These are phyloP conservation scores for Neocucurbitaria cava DNA, from an alignment of 2,329 filamentous ascomycete genomes.

Conservation along the genomic window DNA sequence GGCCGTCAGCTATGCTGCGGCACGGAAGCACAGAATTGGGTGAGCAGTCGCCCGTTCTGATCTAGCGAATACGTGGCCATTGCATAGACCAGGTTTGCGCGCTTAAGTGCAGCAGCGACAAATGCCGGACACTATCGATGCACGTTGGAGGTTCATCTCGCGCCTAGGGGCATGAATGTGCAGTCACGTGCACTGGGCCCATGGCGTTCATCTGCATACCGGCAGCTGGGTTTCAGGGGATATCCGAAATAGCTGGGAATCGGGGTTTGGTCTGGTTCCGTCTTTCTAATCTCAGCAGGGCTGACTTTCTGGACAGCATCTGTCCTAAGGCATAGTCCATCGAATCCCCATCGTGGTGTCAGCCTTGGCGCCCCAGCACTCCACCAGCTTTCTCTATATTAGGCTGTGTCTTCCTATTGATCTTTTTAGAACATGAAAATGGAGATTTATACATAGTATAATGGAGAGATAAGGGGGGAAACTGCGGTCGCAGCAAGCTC, in stretches of 20 bases:
- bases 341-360: not conserved
- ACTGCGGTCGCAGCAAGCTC: conserved; percentile 5
- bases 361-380: not conserved
- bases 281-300: not conserved
- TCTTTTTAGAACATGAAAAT: not conserved
- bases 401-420: not conserved
- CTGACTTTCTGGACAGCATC: not conserved
- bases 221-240: not conserved
- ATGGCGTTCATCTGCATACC: not conserved
- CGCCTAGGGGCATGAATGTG: not conserved
- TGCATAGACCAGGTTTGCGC: conserved; percentile 4
- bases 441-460: not conserved
- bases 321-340: not conserved
- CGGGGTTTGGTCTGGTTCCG: not conserved
- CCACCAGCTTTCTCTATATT: not conserved
- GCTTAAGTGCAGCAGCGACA: conserved; percentile 8
- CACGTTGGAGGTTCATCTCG: not conserved
- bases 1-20: conserved; percentile 1
- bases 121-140: conserved; percentile 6
- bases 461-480: not conserved
- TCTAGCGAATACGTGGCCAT: not conserved
- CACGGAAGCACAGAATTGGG: not conserved
- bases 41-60: not conserved
- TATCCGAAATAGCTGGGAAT: not conserved
- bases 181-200: not conserved